Base-by-base conservation (phyloP, 1,139 yeast species). In the Eremothecium gossypii region DNA sequence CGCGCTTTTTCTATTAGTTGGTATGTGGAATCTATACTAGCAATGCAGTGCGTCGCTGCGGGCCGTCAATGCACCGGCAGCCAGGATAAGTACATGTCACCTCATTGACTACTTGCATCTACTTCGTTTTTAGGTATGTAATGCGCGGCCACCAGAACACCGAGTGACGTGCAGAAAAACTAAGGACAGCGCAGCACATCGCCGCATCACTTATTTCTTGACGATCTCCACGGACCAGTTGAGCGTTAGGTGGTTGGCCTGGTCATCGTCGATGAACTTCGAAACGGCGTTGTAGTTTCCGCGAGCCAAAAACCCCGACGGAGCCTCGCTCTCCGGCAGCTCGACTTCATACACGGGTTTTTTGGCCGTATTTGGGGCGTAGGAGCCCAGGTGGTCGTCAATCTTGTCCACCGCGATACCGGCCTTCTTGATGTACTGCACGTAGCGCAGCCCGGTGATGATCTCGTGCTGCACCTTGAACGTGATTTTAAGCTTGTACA, bases 401-500 rank as follows among this genome's bases (percentile, higher is more conserved):
- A 80, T 67, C 63, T 82, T 84, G 59, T 86, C 95, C 37, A 87
- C 87, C 32, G 91, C 75, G 49, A 89, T 82, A 30, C 95, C 96
- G 2, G 87, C 78, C 58, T 89, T 83, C 64, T 85, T 86, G 46
- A 87, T 83, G 32, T 77, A 77, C 63, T 86, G 96, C 51, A 84
- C 74, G 63, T 87, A 89, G 60, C 82, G 79, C 59, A 89, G 73
- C 0, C 97, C 96, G 4, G 96, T 86, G 53, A 89, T 82, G 52
- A 87, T 85, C 59, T 84, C 94, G 58, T 84, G 93, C 64, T 87
- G 96, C 33, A 89, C 83, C 52, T 89, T 76, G 66, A 87, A 89
- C 55, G 76, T 80, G 56, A 86, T 76, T 45, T 71, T 76, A 57
- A 86, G 70, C 57, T 77, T 81, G 65, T 86, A 87, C 38, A 77